Base-by-base conservation (phyloP, 225 moss, liverwort and hornwort genomes). In the Marchantia paleacea region DNA sequence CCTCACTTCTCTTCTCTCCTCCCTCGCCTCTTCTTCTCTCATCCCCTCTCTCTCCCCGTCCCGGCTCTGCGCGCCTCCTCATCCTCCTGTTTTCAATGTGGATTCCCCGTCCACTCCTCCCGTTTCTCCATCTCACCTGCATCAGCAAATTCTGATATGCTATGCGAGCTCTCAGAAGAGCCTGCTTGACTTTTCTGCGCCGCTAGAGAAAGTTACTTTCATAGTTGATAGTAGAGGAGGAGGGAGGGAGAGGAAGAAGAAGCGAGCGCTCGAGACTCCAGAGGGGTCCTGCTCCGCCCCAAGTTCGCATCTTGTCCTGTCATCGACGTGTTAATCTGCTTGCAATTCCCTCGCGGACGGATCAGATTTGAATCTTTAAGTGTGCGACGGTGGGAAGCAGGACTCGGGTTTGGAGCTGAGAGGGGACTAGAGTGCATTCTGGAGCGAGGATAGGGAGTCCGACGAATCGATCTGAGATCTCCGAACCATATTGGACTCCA, bases 381-480 rank as follows among this genome's bases (percentile, higher is more conserved):
- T 11, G 47, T 22, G 77, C 13, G 14, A 19, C 20, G n/a, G 77
- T 20, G 62, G 49, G 22, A 39, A 20, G 49, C 65, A 26, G 51
- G 12, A 12, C 7, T 9, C 39, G 63, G 48, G 48, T 0, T 24
- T 63, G 65, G 62, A 22, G 64, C 22, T 26, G 77, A 39, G 28
- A 10, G 49, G 78, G 39, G 20, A 13, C 49, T 66, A 4, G 64
- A 52, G 67, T 52, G 24, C 11, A 19, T 7, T 11, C 49, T 12
- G 54, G 50, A 12, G 50, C 71, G 51, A 18, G 25, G 25, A 51
- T 66, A 50, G 26, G n/a, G 12, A 50, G 65, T 25, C 47, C 63
- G 28, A 39, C 11, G 10, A 30, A 22, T 31, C 60, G 75, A 76
- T 76, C 75, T 76, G 75, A 72, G 72, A 75, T 76, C 55, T 76